A percentile compares a stretch with the other conserved stretches of the same genome.
Conservation (phyloP, 1,284 basidiomycete genomes). For the Xerocomus amazonicus region DNA sequence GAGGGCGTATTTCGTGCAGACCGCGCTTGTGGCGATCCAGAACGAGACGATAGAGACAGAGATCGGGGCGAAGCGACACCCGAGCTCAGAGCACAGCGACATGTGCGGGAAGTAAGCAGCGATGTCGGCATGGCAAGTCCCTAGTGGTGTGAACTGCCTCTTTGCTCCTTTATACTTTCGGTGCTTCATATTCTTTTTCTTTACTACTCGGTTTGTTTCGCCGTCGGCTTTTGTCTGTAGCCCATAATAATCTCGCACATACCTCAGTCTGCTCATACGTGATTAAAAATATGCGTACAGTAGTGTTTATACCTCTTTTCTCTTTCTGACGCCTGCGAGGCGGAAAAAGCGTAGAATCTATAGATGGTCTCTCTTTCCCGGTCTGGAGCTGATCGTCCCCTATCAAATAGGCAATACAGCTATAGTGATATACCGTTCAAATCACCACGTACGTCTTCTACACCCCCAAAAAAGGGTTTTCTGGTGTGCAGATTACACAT, state of each 20-base stretch:
- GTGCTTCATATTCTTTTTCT: neutral
- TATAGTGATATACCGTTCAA: too few relatives aligned
- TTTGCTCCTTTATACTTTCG: neutral
- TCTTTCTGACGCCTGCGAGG: neutral
- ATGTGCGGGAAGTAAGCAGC: conserved; percentile 27
- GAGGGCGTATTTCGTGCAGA: conserved; percentile 29
- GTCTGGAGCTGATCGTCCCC: too few relatives aligned
- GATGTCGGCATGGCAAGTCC: conserved; percentile 33
- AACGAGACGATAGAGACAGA: conserved; percentile 27
- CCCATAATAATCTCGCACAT: conserved; percentile 22
- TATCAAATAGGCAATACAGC: too few relatives aligned
- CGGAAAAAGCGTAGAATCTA: neutral
- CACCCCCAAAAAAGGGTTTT: too few relatives aligned
- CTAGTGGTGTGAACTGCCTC: conserved; percentile 9
- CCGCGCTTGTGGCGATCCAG: conserved; percentile 8
- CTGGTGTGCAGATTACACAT: too few relatives aligned
- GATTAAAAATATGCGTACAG: conserved; percentile 22
- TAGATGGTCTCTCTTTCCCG: neutral
- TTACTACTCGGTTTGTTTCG: conserved; percentile 18
- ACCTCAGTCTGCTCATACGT: conserved; percentile 19
- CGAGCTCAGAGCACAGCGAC: conserved; percentile 29
- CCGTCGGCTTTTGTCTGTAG: conserved; percentile 17
- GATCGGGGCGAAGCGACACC: conserved; percentile 32
- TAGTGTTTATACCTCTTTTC: conserved; percentile 24
- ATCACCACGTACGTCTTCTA: too few relatives aligned